Evolutionary conservation across 2,329 filamentous ascomycete species (phyloP).

Genomic region (Aspergillus brunneoviolaceus): DNA sequence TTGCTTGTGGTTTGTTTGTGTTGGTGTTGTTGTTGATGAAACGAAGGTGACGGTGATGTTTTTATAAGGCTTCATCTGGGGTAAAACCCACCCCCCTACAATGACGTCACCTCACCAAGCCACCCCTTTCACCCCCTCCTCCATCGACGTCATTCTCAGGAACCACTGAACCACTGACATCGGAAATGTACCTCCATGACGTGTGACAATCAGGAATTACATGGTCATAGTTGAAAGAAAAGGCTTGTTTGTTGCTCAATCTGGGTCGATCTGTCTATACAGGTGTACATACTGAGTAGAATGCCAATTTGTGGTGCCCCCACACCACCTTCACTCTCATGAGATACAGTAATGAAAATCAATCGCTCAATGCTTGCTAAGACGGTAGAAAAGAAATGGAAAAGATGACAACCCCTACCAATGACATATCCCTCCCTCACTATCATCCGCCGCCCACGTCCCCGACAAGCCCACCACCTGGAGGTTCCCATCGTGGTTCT

Average conservation of each 20-base stretch:
- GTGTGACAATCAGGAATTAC: background rate
- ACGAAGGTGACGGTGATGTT: background rate
- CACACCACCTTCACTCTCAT: no score
- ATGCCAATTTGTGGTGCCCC: no score
- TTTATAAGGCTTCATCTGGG: background rate
- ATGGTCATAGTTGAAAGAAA: no score
- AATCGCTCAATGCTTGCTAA: background rate
- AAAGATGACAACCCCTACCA: conserved; percentile 38
- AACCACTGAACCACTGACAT: background rate
- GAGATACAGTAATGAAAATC: no score
- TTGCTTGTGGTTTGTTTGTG: background rate
- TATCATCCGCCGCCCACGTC: conserved; percentile 85
- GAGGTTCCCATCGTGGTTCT: conserved; percentile 55
- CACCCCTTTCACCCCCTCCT: background rate
- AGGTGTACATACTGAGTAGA: no score
- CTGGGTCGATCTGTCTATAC: no score
- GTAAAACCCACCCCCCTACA: background rate
- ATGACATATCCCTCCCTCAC: conserved; percentile 62
- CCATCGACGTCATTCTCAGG: background rate
- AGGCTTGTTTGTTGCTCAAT: no score
- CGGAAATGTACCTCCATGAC: background rate
- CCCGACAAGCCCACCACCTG: conserved; percentile 73
- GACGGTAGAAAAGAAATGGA: background rate
- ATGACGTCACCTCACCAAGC: background rate
- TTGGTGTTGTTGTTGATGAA: background rate